These are phyloP conservation scores for Botrytis medusae DNA, from an alignment of 2,329 filamentous ascomycete genomes.

Conservation along the genomic window DNA sequence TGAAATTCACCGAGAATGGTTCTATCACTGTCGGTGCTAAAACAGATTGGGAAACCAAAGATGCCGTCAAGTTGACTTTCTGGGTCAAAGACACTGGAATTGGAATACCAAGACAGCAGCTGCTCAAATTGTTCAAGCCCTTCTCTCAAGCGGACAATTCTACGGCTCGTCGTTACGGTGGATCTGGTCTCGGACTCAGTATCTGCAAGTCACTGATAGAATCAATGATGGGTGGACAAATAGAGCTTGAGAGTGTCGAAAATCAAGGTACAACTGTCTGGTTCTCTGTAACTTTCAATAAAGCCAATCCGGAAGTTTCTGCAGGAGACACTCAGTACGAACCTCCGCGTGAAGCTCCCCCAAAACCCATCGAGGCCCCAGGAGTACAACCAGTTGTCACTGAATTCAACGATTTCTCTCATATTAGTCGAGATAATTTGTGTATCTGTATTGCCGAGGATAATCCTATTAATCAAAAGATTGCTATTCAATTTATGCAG, in stretches of 20 bases:
- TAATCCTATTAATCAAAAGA: slow-evolving; percentile 91
- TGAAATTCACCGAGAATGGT: slow-evolving; percentile 89
- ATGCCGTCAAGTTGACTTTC: slow-evolving; percentile 74
- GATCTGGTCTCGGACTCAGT: slow-evolving; percentile 84
- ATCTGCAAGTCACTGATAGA: slow-evolving; percentile 95
- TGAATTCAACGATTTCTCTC: slow-evolving; percentile 65
- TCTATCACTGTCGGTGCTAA: slow-evolving; percentile 80
- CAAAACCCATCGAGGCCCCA: slow-evolving; percentile 46
- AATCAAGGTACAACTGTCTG: slow-evolving; percentile 69
- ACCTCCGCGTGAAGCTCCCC: slow-evolving; percentile 38
- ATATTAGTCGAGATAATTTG: slow-evolving; percentile 73
- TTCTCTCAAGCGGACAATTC: slow-evolving; percentile 92
- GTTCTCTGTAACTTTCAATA: slow-evolving; percentile 84
- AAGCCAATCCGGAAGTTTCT: slow-evolving; percentile 64
- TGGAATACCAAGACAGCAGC: slow-evolving; percentile 78
- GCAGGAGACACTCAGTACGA: slow-evolving; percentile 53
- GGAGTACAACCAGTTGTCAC: slow-evolving; percentile 42
- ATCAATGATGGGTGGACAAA: slow-evolving; percentile 84
- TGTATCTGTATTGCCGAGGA: slow-evolving; percentile 93
- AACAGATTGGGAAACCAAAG: slow-evolving; percentile 68
- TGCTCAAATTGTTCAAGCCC: slow-evolving; percentile 84
- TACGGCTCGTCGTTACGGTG: slow-evolving; percentile 86
- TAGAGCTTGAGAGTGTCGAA: slow-evolving; percentile 76
- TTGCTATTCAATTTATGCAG: slow-evolving; percentile 86
- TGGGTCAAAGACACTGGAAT: slow-evolving; percentile 90